Base-by-base conservation (phyloP, 495 filamentous ascomycete species). In the Aspergillus biplanus region DNA sequence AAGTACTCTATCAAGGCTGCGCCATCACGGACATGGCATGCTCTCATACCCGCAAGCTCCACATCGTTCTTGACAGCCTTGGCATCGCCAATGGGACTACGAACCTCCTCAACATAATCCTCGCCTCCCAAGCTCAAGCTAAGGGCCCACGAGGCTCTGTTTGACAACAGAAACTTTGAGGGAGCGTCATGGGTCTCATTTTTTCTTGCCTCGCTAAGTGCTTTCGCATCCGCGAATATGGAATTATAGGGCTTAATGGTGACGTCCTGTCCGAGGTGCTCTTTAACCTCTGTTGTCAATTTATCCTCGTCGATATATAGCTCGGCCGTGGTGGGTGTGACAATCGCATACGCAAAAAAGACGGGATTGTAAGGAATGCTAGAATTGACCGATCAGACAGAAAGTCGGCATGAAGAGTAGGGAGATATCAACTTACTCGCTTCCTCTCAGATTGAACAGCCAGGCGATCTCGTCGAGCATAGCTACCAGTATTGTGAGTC, bases 401-500 rank as follows among this genome's bases (percentile, higher is more conserved):
- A 37, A 53, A 44, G 0, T 16, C 5, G 34, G 9, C 47, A 18
- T 13, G 31, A 27, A 21, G 5, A 9, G 31, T 3, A 15, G 2
- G 21, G 21, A 7, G 27, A 33, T 9, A 5, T 55, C 8, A 11
- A 62, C 86, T 71, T 77, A 90, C 87, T 99, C 96, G 75, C 82
- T 96, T 71, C 96, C 96, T 73, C 96, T 87, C 48, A 99, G 77
- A 77, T 99, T 99, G 75, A 94, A 98, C 44, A 99, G 81, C 96
- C 96, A 99, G 34, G 96, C 96, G 69, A 98, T 89, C 71, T 99
- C 96, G 69, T 99, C 96, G 33, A 99, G 85, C 90, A 97, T 93
- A 15, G 86, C 85, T 87, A 61, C 31, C 11, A 56, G 31, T 2
- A 48, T 48, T 4, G 53, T 78, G 64, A 78, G 73, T 56, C n/a